Percentiles rank a stretch among this genome's conserved stretches.
These are phyloP conservation scores for Phialophora expanda DNA, from an alignment of 2,329 filamentous ascomycete genomes.

Conservation along the genomic window DNA sequence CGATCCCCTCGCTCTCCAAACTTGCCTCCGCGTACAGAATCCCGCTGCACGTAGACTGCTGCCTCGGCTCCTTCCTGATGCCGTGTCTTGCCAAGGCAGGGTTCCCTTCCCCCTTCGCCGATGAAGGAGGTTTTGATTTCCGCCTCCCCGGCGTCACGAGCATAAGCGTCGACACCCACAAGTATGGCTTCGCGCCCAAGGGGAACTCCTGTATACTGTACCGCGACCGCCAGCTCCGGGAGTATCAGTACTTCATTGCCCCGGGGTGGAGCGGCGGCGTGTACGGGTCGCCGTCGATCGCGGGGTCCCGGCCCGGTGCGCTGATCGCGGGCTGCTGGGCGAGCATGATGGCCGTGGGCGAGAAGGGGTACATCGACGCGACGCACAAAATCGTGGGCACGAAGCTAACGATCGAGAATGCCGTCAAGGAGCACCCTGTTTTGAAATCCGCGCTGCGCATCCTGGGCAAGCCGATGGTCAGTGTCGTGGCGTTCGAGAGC, in stretches of 20 bases:
- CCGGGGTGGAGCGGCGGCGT: slow-evolving; percentile 95
- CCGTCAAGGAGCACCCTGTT: slow-evolving; percentile 71
- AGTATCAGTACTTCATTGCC: slow-evolving; percentile 95
- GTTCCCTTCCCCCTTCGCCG: slow-evolving; percentile 65
- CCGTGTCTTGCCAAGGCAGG: slow-evolving; percentile 92
- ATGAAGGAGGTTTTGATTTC: slow-evolving; percentile 89
- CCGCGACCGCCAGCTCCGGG: slow-evolving; percentile 75
- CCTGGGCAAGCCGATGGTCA: slow-evolving; percentile 83
- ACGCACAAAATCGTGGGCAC: slow-evolving; percentile 88
- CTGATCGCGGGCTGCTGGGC: slow-evolving; percentile 97
- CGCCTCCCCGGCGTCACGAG: slow-evolving; percentile 89
- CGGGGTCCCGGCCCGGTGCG: slow-evolving; percentile 88
- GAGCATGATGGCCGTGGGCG: slow-evolving; percentile 84
- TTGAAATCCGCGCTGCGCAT: slow-evolving; percentile 76
- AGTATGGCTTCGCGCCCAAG: slow-evolving; percentile 98
- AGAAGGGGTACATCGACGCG: slow-evolving; percentile 83
- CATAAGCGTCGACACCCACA: slow-evolving; percentile 97
- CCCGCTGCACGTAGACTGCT: slow-evolving; percentile 96
- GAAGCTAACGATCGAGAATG: slow-evolving; percentile 78
- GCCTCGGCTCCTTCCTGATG: slow-evolving; percentile 91
- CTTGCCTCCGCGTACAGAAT: slow-evolving; percentile 79
- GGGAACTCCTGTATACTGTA: slow-evolving; percentile 94
- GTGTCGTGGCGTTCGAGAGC: slow-evolving; percentile 86
- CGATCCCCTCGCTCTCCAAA: slow-evolving; percentile 82
- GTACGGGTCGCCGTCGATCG: slow-evolving; percentile 90